Base-by-base conservation (phyloP, 345 rosid species). In the Arabidopsis suecica region DNA sequence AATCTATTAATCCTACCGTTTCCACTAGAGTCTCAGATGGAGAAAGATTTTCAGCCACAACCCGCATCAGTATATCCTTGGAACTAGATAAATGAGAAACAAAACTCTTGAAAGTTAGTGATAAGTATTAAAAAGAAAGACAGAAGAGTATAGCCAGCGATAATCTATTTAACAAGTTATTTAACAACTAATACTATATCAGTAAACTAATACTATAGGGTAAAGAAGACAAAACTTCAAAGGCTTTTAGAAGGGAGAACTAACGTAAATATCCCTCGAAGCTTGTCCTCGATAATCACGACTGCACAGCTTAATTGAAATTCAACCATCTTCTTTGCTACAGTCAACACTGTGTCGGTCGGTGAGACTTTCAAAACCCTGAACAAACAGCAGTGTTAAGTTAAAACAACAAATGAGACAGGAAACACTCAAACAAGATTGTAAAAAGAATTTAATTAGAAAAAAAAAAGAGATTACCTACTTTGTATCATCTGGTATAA, bases 21-120 rank as follows among this genome's bases (percentile, higher is more conserved):
- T 96, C 99, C 58, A 93, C 88, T 61, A 79, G 63, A 74, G 93
- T 91, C 45, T 91, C 85, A 61, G 86, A 86, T 16, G 98, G 85
- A 42, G 96, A 69, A 56, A 88, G 89, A 82, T 86, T 84, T 78
- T 93, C 93, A 47, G 97, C 84, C 61, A 91, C 88, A 69, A 96
- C 94, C 69, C 99, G 88, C 99, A 93, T 93, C 89, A 96, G 80
- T 67, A 96, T 96, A 77, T 96, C 99, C 83, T 91, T 96, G 63
- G 99, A 93, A 49, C 99, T 96, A 84, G 45, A 23, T 53, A 71
- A 59, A 59, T 60, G 37, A 63, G 76, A 75, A 49, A 25, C 51
- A 16, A 69, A 53, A 77, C 34, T 54, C 74, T 53, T 64, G 11
- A 16, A 68, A 61, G 28, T 55, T 56, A 7, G 55, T 57, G 16